phyloP scores from a whole-genome alignment of 2,329 filamentous ascomycete genomes.

The Aspergillus sojae region DNA sequence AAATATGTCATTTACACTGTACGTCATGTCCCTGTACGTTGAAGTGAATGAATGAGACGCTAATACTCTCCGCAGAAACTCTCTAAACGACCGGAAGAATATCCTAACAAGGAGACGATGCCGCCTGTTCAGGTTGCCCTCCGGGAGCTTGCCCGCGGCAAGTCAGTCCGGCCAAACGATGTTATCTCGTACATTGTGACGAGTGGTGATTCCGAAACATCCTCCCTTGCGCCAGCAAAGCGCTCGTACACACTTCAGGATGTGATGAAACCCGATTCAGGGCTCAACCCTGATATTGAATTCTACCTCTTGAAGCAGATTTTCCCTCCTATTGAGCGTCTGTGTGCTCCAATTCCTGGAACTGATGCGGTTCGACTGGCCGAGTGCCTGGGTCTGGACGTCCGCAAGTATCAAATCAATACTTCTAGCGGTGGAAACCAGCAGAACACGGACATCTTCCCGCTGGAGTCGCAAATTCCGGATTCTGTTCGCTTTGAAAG shows the following conservation, averaged over 20 bases:
- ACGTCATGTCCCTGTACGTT: constrained; percentile 23
- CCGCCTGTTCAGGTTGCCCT: constrained; percentile 95
- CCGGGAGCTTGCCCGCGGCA: constrained; percentile 82
- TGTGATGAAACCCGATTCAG: constrained; percentile 74
- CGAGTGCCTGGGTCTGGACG: constrained; percentile 90
- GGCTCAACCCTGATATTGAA: constrained; percentile 85
- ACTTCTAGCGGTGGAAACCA: constrained; percentile 57
- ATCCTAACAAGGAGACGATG: constrained; percentile 93
- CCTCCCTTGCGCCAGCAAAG: constrained; percentile 69
- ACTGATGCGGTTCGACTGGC: constrained; percentile 89
- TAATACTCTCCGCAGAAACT: constrained; percentile 63
- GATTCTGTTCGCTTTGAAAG: constrained; percentile 87
- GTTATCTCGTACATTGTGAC: constrained; percentile 97
- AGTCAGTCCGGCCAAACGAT: constrained; percentile 86
- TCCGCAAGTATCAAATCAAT: constrained; percentile 79
- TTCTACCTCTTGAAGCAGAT: constrained; percentile 99
- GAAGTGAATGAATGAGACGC: neutral
- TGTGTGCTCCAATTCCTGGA: constrained; percentile 92
- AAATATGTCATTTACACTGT: constrained; percentile 96
- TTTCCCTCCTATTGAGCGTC: constrained; percentile 93
- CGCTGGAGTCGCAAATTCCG: constrained; percentile 90
- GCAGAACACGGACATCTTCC: constrained; percentile 73
- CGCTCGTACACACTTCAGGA: constrained; percentile 87
- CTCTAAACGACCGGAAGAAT: constrained; percentile 89
- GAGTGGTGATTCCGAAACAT: constrained; percentile 63